phyloP scores from a whole-genome alignment of 2,329 filamentous ascomycete genomes.

The Septoria linicola region DNA sequence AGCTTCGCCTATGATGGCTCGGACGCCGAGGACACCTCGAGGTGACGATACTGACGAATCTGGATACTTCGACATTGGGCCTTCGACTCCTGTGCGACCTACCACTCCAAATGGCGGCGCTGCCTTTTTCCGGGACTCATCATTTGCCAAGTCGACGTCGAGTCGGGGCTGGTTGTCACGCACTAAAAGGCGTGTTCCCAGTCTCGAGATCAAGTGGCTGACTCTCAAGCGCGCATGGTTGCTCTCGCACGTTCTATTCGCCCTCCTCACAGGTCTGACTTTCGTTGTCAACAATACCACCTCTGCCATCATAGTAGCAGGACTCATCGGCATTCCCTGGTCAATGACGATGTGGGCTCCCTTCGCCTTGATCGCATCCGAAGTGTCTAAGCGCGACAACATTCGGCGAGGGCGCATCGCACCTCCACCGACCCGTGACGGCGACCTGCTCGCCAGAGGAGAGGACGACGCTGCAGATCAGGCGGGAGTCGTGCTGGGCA shows the following conservation, averaged over 20 bases:
- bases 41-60: not conserved
- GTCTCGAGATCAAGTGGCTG: slow-evolving; percentile 74
- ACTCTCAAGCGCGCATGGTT: slow-evolving; percentile 90
- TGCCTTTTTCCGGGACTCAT: slow-evolving; percentile 6
- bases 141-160: not conserved
- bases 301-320: slow-evolving; percentile 73
- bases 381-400: slow-evolving; percentile 80
- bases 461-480: slow-evolving; percentile 66
- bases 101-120: slow-evolving; percentile 11
- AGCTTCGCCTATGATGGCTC: slow-evolving; percentile 36
- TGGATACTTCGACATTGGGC: slow-evolving; percentile 14
- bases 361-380: slow-evolving; percentile 89
- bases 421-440: slow-evolving; percentile 37
- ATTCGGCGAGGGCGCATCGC: slow-evolving; percentile 55
- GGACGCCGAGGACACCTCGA: slow-evolving; percentile 14
- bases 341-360: slow-evolving; percentile 86
- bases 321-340: slow-evolving; percentile 85
- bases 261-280: slow-evolving; percentile 76
- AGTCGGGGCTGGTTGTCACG: slow-evolving; percentile 1
- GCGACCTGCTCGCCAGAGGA: slow-evolving; percentile 42
- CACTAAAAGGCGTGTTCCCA: slow-evolving; percentile 3
- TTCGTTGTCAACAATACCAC: slow-evolving; percentile 71
- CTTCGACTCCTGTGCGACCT: not conserved
- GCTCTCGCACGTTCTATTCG: slow-evolving; percentile 78
- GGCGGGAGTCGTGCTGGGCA: slow-evolving; percentile 85